phyloP scores from a whole-genome alignment of 2,329 filamentous ascomycete genomes.

The Emericellopsis atlantica region DNA sequence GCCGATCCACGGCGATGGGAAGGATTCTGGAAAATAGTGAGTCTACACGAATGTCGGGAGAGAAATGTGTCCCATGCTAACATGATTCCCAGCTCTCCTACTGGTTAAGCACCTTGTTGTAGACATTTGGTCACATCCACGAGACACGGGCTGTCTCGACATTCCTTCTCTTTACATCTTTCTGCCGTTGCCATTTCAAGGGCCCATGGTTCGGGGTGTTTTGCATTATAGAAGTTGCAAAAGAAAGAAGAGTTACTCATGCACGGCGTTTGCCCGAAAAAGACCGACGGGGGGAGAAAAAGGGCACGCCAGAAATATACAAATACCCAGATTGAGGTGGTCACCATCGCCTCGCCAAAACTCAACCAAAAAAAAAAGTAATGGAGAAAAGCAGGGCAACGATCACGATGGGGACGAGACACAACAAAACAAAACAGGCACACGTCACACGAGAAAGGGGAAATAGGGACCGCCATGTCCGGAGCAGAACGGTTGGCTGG shows the following conservation, averaged over 20 bases:
- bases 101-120: neutral
- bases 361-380: too few relatives aligned
- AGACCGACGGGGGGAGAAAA: too few relatives aligned
- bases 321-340: too few relatives aligned
- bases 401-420: neutral
- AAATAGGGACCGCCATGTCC: neutral
- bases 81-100: neutral
- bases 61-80: constrained; percentile 25
- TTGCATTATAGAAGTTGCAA: constrained; percentile 1
- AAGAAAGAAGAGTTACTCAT: neutral
- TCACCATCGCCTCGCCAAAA: too few relatives aligned
- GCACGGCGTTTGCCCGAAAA: neutral
- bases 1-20: constrained; percentile 29
- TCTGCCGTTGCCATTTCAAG: constrained; percentile 3
- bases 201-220: neutral
- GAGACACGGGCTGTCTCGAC: constrained; percentile 16
- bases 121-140: constrained; percentile 1
- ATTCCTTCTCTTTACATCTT: constrained; percentile 9
- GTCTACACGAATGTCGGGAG: constrained; percentile 5
- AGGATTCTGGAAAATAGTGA: constrained; percentile 29
- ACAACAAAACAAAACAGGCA: neutral
- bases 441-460: neutral
- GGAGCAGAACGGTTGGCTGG: neutral
- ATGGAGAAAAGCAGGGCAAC: too few relatives aligned
- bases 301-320: too few relatives aligned